These are phyloP conservation scores for Syncephalastrum sp. DNA, from an alignment of 371 early-diverging fungal genomes.

Conservation along the genomic window DNA sequence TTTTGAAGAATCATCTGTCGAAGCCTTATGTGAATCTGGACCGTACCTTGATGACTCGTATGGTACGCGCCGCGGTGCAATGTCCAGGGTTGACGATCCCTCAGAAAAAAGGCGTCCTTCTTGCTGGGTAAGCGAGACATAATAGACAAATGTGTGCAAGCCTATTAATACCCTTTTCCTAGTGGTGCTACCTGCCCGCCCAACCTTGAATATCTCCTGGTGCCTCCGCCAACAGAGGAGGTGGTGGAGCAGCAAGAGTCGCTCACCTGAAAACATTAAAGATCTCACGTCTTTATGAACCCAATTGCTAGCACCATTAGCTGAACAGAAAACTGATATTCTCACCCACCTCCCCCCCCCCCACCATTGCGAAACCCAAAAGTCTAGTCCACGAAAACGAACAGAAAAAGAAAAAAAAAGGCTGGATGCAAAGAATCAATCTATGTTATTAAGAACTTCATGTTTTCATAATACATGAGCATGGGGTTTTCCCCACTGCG, in stretches of 20 bases:
- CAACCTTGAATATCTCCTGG: slow-evolving; percentile 8
- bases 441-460: slow-evolving; percentile 69
- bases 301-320: no score
- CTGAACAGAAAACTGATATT: no score
- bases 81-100: slow-evolving; percentile 63
- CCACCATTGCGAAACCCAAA: no score
- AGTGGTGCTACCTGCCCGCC: slow-evolving; percentile 10
- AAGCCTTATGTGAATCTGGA: slow-evolving; percentile 46
- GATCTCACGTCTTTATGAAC: no score
- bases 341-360: no score
- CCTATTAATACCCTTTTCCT: not conserved
- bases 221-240: slow-evolving; percentile 1
- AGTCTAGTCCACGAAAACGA: not conserved
- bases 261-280: no score
- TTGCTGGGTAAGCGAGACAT: slow-evolving; percentile 15
- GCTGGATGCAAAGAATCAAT: not conserved
- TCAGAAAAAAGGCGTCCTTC: slow-evolving; percentile 49
- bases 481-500: slow-evolving; percentile 92
- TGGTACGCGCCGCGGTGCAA: slow-evolving; percentile 58
- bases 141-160: not conserved
- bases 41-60: slow-evolving; percentile 41
- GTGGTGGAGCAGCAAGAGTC: no score
- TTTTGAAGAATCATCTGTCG: slow-evolving; percentile 44
- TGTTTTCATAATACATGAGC: slow-evolving; percentile 92
- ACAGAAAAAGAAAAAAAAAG: not conserved